Percentiles rank a stretch among this genome's conserved stretches.
Evolutionary conservation across 1,284 basidiomycete species (phyloP).

Genomic region (Puccinia triticina): DNA sequence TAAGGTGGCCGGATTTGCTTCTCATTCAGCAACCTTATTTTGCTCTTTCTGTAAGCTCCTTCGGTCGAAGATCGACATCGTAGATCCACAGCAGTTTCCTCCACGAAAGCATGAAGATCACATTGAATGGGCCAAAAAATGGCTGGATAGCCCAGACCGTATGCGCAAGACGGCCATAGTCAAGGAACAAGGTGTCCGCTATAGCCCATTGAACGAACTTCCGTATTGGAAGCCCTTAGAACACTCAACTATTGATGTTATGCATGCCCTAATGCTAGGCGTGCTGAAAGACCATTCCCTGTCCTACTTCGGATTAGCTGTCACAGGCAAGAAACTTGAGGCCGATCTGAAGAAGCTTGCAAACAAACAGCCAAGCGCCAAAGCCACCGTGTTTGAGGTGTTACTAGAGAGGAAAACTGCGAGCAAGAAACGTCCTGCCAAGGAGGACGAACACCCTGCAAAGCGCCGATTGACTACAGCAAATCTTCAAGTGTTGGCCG

Average conservation of each 20-base stretch:
- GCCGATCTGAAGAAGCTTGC: background rate
- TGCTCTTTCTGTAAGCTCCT: background rate
- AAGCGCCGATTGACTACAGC: background rate
- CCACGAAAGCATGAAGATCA: conserved; percentile 2
- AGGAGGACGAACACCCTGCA: background rate
- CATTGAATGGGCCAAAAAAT: background rate
- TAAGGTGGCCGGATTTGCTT: conserved; percentile 29
- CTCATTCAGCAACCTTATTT: too few relatives aligned
- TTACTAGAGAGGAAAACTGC: background rate
- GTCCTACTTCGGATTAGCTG: background rate
- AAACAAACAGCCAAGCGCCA: background rate
- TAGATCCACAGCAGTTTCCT: background rate
- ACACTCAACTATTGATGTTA: background rate
- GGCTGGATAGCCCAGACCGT: background rate
- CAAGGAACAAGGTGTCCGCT: conserved; percentile 22
- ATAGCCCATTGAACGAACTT: conserved; percentile 17
- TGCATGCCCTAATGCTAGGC: conserved; percentile 37
- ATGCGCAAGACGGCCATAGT: background rate
- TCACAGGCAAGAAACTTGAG: conserved; percentile 11
- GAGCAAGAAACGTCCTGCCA: background rate
- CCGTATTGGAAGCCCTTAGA: conserved; percentile 31
- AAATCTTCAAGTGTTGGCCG: background rate
- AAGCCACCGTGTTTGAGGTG: background rate
- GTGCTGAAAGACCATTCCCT: conserved; percentile 27
- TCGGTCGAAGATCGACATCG: background rate